Percentiles rank a stretch among this genome's conserved stretches.
Evolutionary conservation across 495 filamentous ascomycete species (phyloP).

Genomic region (Aspergillus nidulans): DNA sequence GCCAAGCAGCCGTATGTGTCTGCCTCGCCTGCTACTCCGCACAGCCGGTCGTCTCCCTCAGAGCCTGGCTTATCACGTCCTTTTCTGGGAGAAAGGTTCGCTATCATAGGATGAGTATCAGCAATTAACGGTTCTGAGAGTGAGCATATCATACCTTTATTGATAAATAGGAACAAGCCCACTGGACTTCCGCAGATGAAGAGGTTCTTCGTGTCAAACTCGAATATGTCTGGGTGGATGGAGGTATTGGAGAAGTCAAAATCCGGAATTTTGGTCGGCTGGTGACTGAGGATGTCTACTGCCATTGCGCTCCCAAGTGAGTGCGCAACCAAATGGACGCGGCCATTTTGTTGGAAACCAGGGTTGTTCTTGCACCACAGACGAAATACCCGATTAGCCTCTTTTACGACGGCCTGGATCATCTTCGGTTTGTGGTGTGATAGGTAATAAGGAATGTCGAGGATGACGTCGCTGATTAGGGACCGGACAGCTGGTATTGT

Average conservation of each 20-base stretch:
- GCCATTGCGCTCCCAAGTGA: constrained; percentile 93
- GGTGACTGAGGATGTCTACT: constrained; percentile 81
- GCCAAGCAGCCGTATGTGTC: constrained; percentile 86
- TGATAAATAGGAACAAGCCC: constrained; percentile 88
- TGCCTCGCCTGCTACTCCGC: constrained; percentile 65
- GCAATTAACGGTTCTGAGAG: neutral
- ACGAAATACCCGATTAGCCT: constrained; percentile 89
- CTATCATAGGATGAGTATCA: constrained; percentile 27
- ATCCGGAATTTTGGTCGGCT: constrained; percentile 65
- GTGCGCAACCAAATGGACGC: constrained; percentile 89
- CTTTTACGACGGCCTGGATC: constrained; percentile 80
- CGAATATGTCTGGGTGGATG: constrained; percentile 62
- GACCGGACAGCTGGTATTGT: constrained; percentile 84
- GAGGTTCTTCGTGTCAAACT: constrained; percentile 84
- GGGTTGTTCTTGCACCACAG: constrained; percentile 93
- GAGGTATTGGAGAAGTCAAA: constrained; percentile 48
- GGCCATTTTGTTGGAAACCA: constrained; percentile 71
- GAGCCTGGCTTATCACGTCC: constrained; percentile 71
- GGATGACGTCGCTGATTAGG: constrained; percentile 93
- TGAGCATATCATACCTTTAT: constrained; percentile 48
- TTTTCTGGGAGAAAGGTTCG: constrained; percentile 70
- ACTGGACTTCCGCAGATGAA: constrained; percentile 91
- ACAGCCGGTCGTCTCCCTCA: constrained; percentile 58
- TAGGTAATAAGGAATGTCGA: constrained; percentile 95
- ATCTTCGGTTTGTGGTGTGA: constrained; percentile 94